These are phyloP conservation scores for Aspergillus sp. DNA, from an alignment of 2,329 filamentous ascomycete species.

Conservation along the genomic window DNA sequence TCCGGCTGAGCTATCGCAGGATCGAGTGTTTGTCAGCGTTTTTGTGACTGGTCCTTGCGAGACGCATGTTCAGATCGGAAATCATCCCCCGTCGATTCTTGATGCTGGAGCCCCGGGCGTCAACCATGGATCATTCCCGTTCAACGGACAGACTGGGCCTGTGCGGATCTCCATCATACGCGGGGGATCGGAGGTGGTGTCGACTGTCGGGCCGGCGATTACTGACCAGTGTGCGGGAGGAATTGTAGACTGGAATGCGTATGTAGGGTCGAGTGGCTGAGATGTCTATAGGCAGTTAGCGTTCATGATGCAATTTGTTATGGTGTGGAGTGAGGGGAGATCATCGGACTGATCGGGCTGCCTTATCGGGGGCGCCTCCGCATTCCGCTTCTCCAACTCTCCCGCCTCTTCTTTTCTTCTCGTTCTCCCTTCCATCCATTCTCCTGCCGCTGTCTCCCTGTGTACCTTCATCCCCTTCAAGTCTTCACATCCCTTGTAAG, in stretches of 20 bases:
- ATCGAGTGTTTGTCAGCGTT: conserved; percentile 31
- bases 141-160: conserved; percentile 27
- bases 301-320: too few relatives aligned
- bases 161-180: conserved; percentile 29
- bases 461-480: not conserved
- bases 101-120: conserved; percentile 22
- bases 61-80: conserved; percentile 30
- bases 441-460: not conserved
- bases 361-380: not conserved
- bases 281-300: not conserved
- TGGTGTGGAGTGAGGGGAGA: not conserved
- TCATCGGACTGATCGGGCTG: not conserved
- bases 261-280: conserved; percentile 28
- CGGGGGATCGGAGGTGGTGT: conserved; percentile 19
- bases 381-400: conserved; percentile 1
- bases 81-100: conserved; percentile 18
- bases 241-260: conserved; percentile 36
- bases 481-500: not conserved
- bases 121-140: conserved; percentile 33
- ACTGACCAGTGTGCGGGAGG: conserved; percentile 26
- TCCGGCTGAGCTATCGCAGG: conserved; percentile 29
- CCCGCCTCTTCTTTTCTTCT: conserved; percentile 4
- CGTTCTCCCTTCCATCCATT: conserved; percentile 1
- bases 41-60: conserved; percentile 26
- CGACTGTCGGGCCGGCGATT: conserved; percentile 29